phyloP scores from a whole-genome alignment of 257 asterid species.

The Rhazya stricta region DNA sequence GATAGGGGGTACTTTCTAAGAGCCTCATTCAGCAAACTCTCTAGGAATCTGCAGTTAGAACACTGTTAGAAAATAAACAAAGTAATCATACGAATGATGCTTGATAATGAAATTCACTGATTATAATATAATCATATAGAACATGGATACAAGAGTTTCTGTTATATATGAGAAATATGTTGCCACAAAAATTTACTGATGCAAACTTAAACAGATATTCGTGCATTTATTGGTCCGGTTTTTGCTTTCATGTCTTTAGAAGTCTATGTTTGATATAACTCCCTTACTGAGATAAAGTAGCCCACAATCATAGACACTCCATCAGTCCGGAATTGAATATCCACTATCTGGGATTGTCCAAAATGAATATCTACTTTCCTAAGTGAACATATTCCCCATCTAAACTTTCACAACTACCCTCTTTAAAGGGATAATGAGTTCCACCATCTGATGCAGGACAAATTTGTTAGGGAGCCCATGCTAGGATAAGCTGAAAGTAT shows the following conservation, averaged over 20 bases:
- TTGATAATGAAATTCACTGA: neutral
- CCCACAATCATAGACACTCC: neutral
- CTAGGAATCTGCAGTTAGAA: slow-evolving; percentile 54
- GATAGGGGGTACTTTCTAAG: slow-evolving; percentile 48
- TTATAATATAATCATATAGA: neutral
- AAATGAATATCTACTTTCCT: no score
- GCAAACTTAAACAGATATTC: neutral
- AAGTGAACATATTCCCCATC: no score
- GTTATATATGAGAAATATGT: neutral
- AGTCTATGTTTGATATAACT: neutral
- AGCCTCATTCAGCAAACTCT: slow-evolving; percentile 57
- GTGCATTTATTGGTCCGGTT: neutral
- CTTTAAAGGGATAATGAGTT: no score
- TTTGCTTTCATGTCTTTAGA: neutral
- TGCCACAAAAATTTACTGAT: neutral
- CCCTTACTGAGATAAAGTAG: neutral
- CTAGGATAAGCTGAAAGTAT: no score
- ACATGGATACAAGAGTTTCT: neutral
- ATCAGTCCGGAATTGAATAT: no score
- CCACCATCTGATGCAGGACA: no score
- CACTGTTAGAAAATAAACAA: neutral
- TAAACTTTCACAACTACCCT: no score
- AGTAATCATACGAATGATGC: neutral
- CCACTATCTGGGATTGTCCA: no score
- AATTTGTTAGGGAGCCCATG: no score